phyloP scores from a whole-genome alignment of 2,329 filamentous ascomycete genomes.

The Graphium sp. region DNA sequence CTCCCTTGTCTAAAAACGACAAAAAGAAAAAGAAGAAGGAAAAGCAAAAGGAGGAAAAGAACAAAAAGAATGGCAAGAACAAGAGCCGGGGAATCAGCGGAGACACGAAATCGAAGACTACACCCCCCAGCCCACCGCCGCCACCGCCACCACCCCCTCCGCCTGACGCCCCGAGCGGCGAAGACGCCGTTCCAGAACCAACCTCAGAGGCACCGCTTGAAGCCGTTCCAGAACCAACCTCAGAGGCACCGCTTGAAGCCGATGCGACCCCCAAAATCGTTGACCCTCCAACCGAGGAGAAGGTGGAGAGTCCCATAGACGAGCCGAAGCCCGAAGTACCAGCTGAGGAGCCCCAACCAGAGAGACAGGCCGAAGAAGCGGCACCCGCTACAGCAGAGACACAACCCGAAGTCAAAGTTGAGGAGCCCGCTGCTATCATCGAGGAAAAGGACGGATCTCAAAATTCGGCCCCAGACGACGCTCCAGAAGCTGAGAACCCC shows the following conservation, averaged over 20 bases:
- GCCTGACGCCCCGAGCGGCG: too few relatives aligned
- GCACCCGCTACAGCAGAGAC: slow-evolving; percentile 2
- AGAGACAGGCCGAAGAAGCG: slow-evolving; percentile 2
- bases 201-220: neutral
- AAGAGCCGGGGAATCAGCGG: too few relatives aligned
- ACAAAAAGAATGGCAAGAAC: slow-evolving; percentile 2
- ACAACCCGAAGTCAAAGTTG: neutral
- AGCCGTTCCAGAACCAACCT: neutral
- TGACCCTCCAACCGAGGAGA: neutral
- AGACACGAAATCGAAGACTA: too few relatives aligned
- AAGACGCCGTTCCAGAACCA: slow-evolving; percentile 1
- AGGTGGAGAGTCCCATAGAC: neutral
- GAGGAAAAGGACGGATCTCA: neutral
- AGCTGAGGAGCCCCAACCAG: neutral
- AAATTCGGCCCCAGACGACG: too few relatives aligned
- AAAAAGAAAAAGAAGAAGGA: slow-evolving; percentile 3
- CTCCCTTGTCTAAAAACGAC: slow-evolving; percentile 1
- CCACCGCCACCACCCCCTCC: slow-evolving; percentile 2
- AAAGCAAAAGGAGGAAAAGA: slow-evolving; percentile 1
- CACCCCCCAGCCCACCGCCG: too few relatives aligned
- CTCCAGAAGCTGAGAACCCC: neutral
- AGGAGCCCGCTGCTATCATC: neutral
- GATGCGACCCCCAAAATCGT: too few relatives aligned
- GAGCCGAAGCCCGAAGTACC: neutral
- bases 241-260: neutral